phyloP scores from a whole-genome alignment of 371 early-diverging fungal species.

The Syncephalastrum racemosum region DNA sequence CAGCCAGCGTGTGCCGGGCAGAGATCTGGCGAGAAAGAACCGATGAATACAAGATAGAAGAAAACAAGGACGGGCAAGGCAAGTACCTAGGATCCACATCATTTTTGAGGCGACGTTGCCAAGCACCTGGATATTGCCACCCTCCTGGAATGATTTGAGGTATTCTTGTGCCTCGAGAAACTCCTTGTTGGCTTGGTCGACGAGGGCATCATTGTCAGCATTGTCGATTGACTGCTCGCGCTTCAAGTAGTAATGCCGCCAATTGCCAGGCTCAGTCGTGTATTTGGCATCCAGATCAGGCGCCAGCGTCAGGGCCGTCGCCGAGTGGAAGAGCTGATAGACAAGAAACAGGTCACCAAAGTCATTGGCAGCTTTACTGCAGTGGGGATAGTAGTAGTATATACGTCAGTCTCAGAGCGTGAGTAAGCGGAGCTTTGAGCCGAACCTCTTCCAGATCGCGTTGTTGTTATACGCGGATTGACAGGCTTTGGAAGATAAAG shows the following conservation, averaged over 20 bases:
- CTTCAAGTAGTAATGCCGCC: constrained; percentile 45
- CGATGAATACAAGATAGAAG: not conserved
- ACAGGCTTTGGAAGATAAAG: no score
- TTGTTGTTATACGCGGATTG: no score
- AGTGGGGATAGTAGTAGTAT: not conserved
- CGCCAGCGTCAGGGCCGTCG: constrained; percentile 49
- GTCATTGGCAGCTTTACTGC: constrained; percentile 50
- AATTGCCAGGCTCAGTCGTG: constrained; percentile 41
- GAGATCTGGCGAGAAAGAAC: constrained; percentile 27
- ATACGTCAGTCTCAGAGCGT: no score
- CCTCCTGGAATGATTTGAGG: constrained; percentile 44
- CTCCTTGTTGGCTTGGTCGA: constrained; percentile 44
- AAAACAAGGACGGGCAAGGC: not conserved
- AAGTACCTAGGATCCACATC: constrained; percentile 53
- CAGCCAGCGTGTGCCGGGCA: constrained; percentile 59
- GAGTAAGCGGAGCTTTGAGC: no score
- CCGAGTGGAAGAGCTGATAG: constrained; percentile 40
- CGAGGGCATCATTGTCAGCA: constrained; percentile 31
- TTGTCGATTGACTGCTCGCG: constrained; percentile 30
- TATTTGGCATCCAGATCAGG: constrained; percentile 39
- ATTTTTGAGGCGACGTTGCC: constrained; percentile 51
- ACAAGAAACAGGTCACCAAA: constrained; percentile 58
- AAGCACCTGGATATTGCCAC: constrained; percentile 42
- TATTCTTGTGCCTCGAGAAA: constrained; percentile 43
- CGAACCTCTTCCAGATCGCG: no score